These are phyloP conservation scores for Ambrosia artemisiifolia DNA, from an alignment of 129 eudicot species.

Conservation along the genomic window DNA sequence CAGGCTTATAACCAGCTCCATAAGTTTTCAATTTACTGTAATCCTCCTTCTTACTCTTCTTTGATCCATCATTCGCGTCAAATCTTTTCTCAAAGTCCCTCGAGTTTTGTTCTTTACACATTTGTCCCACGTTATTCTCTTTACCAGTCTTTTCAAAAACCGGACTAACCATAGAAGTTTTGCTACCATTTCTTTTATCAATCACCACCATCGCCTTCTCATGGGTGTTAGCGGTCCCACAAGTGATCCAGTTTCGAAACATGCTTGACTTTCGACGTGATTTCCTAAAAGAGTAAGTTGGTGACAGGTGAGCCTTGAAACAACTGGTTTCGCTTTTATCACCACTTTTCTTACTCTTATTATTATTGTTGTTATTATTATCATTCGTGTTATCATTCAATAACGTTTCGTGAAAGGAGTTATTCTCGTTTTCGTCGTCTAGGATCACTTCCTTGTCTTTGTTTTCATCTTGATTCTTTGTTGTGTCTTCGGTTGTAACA, in stretches of 20 bases:
- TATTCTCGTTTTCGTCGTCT: constrained; percentile 25
- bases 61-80: constrained; percentile 34
- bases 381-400: constrained; percentile 12
- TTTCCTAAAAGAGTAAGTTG: constrained; percentile 30
- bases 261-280: constrained; percentile 41
- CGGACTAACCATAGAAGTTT: constrained; percentile 15
- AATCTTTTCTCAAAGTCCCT: constrained; percentile 50
- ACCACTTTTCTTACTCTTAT: constrained; percentile 28
- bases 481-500: constrained; percentile 52
- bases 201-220: constrained; percentile 48
- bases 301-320: constrained; percentile 9
- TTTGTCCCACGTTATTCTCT: constrained; percentile 24
- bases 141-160: constrained; percentile 27
- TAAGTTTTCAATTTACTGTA: constrained; percentile 22
- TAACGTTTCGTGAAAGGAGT: constrained; percentile 8
- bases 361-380: constrained; percentile 8
- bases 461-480: constrained; percentile 33
- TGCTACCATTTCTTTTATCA: constrained; percentile 29
- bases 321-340: constrained; percentile 6
- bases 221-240: constrained; percentile 54
- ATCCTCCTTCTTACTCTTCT: constrained; percentile 38
- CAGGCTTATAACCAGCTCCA: constrained; percentile 48
- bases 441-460: constrained; percentile 4
- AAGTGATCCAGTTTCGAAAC: constrained; percentile 53
- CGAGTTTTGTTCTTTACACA: constrained; percentile 32